Base-by-base conservation (phyloP, 2,329 filamentous ascomycete genomes). In the Onygenales sp. region DNA sequence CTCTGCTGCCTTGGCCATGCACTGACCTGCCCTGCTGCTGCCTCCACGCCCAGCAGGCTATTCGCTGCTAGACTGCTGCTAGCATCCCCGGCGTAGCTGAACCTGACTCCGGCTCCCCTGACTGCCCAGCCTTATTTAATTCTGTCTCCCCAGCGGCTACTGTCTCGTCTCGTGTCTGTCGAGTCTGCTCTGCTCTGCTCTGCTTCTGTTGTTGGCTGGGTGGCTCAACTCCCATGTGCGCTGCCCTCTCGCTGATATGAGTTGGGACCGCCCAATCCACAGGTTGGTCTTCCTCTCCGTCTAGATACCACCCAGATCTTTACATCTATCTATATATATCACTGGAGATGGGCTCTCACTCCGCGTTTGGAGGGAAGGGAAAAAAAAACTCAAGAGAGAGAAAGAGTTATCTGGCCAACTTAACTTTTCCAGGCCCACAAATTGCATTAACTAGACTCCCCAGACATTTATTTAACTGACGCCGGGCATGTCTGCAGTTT, bases 251-350 rank as follows among this genome's bases (percentile, higher is more conserved):
- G 69, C 68, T 70, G 70, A 69, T 68, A 73, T 73, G 71, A 73
- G 66, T 72, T 73, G 69, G 69, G 71, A 73, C 69, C 66, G 69
- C 56, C 70, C 71, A 61, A 66, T 72, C 62, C 69, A 73, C 66
- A 73, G 71, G 71, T 73, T 68, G 67, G 69, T 63, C 68, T 69
- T 60, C n/a, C n/a, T 31, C 51, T 50, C 43, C 10, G 46, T 52
- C 43, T 45, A 39, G 50, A 50, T 55, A 51, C 41, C 51, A 31
- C 44, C 13, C 50, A 43, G 9, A 14, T 43, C 7, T 33, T 13
- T 9, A 32, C n/a, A 13, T 33, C 17, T 31, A 10, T 17, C 17
- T 31, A 10, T 17, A 17, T 39, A 10, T 27, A 27, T 11, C 10
- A 27, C 21, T 27, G 3, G 21, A 27, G 21, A 27, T 27, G 21